Conservation (phyloP, 495 filamentous ascomycete species). For the Aspergillus kassunensis region DNA sequence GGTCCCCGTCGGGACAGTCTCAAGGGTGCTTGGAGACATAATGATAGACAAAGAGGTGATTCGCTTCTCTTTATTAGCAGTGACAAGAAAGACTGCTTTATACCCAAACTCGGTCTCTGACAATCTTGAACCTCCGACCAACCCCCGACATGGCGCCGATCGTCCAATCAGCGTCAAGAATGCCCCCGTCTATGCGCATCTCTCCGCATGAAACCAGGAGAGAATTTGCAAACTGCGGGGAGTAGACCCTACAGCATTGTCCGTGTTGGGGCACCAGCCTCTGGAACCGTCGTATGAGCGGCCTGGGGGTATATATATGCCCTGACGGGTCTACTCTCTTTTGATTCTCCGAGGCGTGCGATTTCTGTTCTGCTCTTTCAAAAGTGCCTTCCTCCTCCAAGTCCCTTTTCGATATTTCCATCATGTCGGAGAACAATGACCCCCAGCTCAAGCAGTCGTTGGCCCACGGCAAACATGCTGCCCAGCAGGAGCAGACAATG, state of each 20-base stretch:
- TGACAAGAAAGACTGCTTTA: neutral
- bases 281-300: neutral
- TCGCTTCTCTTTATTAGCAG: neutral
- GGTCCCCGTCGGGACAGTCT: neutral
- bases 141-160: neutral
- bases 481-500: constrained; percentile 44
- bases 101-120: neutral
- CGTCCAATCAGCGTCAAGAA: neutral
- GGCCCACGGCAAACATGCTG: neutral
- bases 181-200: neutral
- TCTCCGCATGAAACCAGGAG: neutral
- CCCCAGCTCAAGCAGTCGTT: neutral
- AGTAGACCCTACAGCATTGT: neutral
- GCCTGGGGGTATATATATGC: neutral
- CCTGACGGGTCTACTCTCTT: neutral
- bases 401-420: neutral
- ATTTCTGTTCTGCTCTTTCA: too few relatives aligned
- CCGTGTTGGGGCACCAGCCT: neutral
- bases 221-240: neutral
- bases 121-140: neutral
- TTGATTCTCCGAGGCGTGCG: neutral
- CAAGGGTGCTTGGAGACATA: neutral
- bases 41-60: neutral
- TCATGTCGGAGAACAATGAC: neutral
- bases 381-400: neutral